Evolutionary conservation across 306 rosid species (phyloP).

Genomic region (Calophaca sinica): DNA sequence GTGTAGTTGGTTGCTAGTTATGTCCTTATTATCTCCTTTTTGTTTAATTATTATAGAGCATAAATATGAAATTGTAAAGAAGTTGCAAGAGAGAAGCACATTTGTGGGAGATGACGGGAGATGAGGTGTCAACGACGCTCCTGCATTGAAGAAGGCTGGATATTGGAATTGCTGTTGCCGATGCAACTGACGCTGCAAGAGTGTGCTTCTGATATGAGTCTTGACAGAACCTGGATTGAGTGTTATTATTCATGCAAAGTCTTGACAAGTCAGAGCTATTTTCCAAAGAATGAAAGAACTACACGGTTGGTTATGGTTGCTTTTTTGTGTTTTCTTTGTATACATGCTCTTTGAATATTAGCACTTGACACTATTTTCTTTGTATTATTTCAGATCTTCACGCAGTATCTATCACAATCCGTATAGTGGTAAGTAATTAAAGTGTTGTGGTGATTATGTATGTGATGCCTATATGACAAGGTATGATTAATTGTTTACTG

Average conservation of each 20-base stretch:
- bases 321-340: too few species aligned
- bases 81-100: slow-evolving; percentile 97
- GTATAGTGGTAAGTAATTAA: slow-evolving; percentile 89
- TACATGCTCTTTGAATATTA: slow-evolving; percentile 1
- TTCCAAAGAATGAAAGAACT: slow-evolving; percentile 99
- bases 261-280: slow-evolving; percentile 92
- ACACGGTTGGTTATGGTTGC: slow-evolving; percentile 70
- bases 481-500: not conserved
- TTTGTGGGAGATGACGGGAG: slow-evolving; percentile 99
- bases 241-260: slow-evolving; percentile 97
- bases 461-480: not conserved
- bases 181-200: slow-evolving; percentile 99
- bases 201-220: slow-evolving; percentile 97
- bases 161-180: slow-evolving; percentile 98
- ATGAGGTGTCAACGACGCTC: slow-evolving; percentile 99
- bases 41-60: slow-evolving; percentile 60
- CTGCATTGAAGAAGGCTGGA: slow-evolving; percentile 97
- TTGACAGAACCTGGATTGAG: slow-evolving; percentile 98
- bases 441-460: not conserved
- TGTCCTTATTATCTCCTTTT: slow-evolving; percentile 20
- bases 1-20: not conserved
- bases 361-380: slow-evolving; percentile 10
- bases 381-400: slow-evolving; percentile 77
- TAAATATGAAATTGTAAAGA: slow-evolving; percentile 97
- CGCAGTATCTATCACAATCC: slow-evolving; percentile 98